Conservation (phyloP, 192 early-diverging fungal genomes). For the Physocladia obscura region DNA sequence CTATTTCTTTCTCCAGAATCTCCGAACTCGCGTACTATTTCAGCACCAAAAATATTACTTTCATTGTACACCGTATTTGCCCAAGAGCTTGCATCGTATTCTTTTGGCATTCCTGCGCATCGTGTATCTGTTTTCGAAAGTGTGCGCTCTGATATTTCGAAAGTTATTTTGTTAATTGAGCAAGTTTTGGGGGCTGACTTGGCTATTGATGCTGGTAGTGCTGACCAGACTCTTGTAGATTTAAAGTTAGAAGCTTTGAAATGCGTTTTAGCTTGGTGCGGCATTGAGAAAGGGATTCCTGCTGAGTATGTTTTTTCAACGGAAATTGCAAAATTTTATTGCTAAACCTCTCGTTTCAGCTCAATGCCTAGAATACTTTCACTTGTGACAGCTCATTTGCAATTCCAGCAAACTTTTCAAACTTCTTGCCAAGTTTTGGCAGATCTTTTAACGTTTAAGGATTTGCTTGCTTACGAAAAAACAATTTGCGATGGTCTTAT, state of each 20-base stretch:
- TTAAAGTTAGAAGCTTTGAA: constrained; percentile 22
- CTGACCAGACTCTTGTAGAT: not conserved
- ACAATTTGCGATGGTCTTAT: constrained; percentile 36
- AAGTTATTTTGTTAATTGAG: not conserved
- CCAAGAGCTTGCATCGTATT: constrained; percentile 7
- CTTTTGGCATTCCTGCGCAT: constrained; percentile 1
- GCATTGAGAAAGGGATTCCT: constrained; percentile 20
- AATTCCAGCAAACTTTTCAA: constrained; percentile 32
- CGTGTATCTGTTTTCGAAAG: constrained; percentile 2
- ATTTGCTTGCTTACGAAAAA: constrained; percentile 29
- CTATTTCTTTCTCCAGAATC: not conserved
- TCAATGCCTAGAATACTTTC: constrained; percentile 21
- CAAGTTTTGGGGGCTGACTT: not conserved
- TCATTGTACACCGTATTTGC: constrained; percentile 14
- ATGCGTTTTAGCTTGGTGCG: constrained; percentile 28
- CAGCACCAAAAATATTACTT: not conserved
- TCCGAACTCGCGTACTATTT: not conserved
- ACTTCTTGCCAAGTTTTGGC: constrained; percentile 35
- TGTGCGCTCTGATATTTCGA: not conserved
- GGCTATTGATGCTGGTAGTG: not conserved
- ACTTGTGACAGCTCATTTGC: constrained; percentile 28
- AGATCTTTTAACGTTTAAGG: constrained; percentile 35
- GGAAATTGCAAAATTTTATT: not conserved
- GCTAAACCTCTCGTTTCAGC: too few relatives aligned
- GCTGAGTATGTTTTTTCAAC: constrained; percentile 7